These are phyloP conservation scores for Phyllosticta ampelicida DNA, from an alignment of 2,329 filamentous ascomycete genomes.

Conservation along the genomic window DNA sequence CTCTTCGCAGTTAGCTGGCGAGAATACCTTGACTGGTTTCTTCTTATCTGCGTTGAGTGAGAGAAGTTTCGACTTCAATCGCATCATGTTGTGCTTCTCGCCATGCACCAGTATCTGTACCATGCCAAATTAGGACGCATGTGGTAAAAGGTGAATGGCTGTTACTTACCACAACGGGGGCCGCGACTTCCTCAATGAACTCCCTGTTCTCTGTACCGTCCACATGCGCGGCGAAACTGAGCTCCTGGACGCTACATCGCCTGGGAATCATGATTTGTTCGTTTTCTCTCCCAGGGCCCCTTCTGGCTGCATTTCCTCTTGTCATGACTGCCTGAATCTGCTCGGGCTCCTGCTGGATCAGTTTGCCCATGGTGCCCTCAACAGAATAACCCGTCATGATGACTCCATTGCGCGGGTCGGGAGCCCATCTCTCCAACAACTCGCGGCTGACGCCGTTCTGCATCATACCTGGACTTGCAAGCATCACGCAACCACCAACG, in stretches of 20 bases:
- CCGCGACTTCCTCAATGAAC: conserved; percentile 89
- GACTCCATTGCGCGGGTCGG: conserved; percentile 93
- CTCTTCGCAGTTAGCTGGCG: conserved; percentile 89
- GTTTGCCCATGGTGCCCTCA: conserved; percentile 95
- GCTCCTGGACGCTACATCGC: conserved; percentile 86
- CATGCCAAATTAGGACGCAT: background rate
- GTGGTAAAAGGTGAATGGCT: background rate
- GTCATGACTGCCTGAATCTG: conserved; percentile 92
- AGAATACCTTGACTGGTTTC: conserved; percentile 81
- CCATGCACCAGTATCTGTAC: conserved; percentile 84
- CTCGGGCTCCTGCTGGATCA: conserved; percentile 89
- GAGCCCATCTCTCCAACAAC: conserved; percentile 88
- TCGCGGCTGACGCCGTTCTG: conserved; percentile 93
- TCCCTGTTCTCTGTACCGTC: conserved; percentile 92
- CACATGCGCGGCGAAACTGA: conserved; percentile 92
- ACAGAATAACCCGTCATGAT: conserved; percentile 98
- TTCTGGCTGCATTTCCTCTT: conserved; percentile 45
- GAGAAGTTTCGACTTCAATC: conserved; percentile 85
- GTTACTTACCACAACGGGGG: conserved; percentile 76
- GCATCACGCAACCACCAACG: conserved; percentile 90
- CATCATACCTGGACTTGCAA: conserved; percentile 95
- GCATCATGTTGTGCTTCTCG: conserved; percentile 96
- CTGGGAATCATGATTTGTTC: conserved; percentile 85
- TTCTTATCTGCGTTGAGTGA: conserved; percentile 79
- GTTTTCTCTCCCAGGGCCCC: conserved; percentile 51